Conservation (phyloP, 2,329 filamentous ascomycete species). For the Penicillium sp. region DNA sequence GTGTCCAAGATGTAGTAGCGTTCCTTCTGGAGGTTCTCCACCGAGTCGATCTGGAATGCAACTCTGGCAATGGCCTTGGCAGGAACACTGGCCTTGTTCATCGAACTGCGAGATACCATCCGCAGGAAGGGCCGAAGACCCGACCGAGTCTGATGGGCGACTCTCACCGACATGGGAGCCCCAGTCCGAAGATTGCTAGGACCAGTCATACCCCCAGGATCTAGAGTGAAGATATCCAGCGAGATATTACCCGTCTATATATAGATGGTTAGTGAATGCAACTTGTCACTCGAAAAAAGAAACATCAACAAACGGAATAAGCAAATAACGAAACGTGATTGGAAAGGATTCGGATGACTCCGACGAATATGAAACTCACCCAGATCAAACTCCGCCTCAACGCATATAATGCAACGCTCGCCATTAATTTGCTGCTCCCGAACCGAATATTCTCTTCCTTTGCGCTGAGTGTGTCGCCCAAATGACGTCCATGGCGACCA, state of each 20-base stretch:
- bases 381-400: slow-evolving; percentile 37
- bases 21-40: slow-evolving; percentile 32
- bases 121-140: slow-evolving; percentile 36
- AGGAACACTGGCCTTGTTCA: slow-evolving; percentile 37
- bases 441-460: slow-evolving; percentile 34
- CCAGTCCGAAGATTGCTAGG: slow-evolving; percentile 26
- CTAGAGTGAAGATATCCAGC: slow-evolving; percentile 39
- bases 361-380: slow-evolving; percentile 24
- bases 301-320: background rate
- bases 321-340: background rate
- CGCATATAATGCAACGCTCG: slow-evolving; percentile 38
- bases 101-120: slow-evolving; percentile 37
- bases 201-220: slow-evolving; percentile 34
- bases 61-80: slow-evolving; percentile 38
- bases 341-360: background rate
- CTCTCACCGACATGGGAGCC: slow-evolving; percentile 31
- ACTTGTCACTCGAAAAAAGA: too few relatives aligned
- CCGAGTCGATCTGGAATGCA: slow-evolving; percentile 33
- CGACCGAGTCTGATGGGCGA: slow-evolving; percentile 34
- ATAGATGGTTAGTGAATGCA: slow-evolving; percentile 8
- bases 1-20: slow-evolving; percentile 37
- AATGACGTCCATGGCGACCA: slow-evolving; percentile 15
- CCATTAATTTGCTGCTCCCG: slow-evolving; percentile 39
- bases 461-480: slow-evolving; percentile 29
- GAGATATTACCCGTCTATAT: slow-evolving; percentile 35